Evolutionary conservation across 371 early-diverging fungal genomes (phyloP), one percentile per base, ranked within the genome.

Genomic region (Mortierella sp.): DNA sequence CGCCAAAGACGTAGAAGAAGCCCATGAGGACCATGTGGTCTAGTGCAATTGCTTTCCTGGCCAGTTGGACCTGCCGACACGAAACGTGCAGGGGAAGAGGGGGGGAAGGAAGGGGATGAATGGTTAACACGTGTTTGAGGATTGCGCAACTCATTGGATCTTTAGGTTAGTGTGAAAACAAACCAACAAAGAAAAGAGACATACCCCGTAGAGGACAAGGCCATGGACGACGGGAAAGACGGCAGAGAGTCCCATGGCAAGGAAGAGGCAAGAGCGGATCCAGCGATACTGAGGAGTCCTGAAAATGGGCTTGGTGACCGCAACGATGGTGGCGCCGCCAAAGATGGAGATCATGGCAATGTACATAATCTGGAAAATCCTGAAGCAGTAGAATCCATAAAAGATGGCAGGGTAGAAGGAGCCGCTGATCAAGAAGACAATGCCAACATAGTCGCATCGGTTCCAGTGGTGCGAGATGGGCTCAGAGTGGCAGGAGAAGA

Each of bases 361-460:
- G 81, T 98, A 97, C 28, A 93, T 46, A 9, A 89, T 83, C 89
- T 94, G 93, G 67, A 89, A 88, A 5, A 76, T 76, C 13, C 89
- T 87, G 82, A 90, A 82, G 88, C 96, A 96, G 82, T 92, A 95
- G 83, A 96, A 95, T 57, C 91, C 92, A 86, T 95, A 95, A 87
- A 92, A 95, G 77, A 95, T 87, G 40, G 94, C 90, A 21, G 96
- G 96, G 73, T 91, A 91, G 79, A 92, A 95, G 9, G 96, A 96
- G 26, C 95, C 96, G 59, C 95, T 92, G 81, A 96, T 96, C 75
- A 97, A 89, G 46, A 92, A 89, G 40, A 96, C 95, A 79, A 98
- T 98, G 50, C 98, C 98, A 55, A 96, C 94, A 92, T 97, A 98
- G 88, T 98, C 98, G 75, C 96, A 96, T 74, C 95, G 93, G 86